Evolutionary conservation across 1,139 yeast genomes (phyloP).

Genomic region (Blastobotrys serpentis): DNA sequence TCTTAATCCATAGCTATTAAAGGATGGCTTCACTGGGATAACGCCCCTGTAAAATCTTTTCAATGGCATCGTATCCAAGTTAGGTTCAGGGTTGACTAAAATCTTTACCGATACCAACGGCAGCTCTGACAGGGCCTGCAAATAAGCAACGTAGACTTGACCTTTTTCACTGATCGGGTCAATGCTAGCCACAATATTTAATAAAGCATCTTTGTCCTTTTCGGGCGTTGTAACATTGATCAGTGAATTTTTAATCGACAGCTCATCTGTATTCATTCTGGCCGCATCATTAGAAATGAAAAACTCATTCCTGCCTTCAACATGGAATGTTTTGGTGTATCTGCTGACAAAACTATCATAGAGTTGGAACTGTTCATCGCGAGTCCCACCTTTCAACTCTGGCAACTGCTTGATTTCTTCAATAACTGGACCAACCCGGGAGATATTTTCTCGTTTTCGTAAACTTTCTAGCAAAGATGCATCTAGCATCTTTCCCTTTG

Average conservation of each 20-base stretch:
- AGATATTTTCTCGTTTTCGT: neutral
- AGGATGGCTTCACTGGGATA: constrained; percentile 44
- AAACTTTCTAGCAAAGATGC: neutral
- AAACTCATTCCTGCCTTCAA: constrained; percentile 21
- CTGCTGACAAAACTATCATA: constrained; percentile 31
- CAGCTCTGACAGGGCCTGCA: constrained; percentile 45
- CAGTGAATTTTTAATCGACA: constrained; percentile 23
- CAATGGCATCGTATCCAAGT: constrained; percentile 46
- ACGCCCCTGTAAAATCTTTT: constrained; percentile 59
- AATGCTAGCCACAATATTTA: constrained; percentile 56
- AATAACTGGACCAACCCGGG: neutral
- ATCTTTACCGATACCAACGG: constrained; percentile 49
- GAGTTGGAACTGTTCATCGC: constrained; percentile 10
- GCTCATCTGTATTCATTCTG: constrained; percentile 23
- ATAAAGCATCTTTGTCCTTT: constrained; percentile 22
- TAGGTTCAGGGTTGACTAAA: constrained; percentile 57
- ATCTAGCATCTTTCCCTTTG: neutral
- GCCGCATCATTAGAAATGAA: constrained; percentile 16
- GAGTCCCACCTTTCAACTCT: neutral
- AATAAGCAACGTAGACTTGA: constrained; percentile 57
- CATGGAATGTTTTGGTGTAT: constrained; percentile 24
- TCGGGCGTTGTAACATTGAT: constrained; percentile 25
- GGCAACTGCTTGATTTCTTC: neutral
- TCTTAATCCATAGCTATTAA: constrained; percentile 42
- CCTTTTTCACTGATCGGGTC: constrained; percentile 74